A percentile compares a stretch with the other conserved stretches of the same genome.
These are phyloP conservation scores for Saccharomyces hybrid DNA, from an alignment of 1,139 yeast species.

Conservation along the genomic window DNA sequence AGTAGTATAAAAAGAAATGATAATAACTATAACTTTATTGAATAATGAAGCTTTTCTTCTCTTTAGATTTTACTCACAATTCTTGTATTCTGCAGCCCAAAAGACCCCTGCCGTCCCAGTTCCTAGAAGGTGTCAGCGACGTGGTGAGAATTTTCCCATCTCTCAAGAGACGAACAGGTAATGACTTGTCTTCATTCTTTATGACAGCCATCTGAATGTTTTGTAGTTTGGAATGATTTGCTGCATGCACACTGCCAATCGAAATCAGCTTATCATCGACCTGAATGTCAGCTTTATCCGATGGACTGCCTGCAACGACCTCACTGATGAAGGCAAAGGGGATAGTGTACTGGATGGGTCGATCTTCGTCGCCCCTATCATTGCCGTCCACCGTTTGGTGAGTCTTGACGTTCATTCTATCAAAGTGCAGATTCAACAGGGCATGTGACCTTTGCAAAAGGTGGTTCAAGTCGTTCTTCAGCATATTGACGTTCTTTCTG, in stretches of 20 bases:
- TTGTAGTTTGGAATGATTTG: conserved; percentile 42
- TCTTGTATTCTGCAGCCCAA: conserved; percentile 47
- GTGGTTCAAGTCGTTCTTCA: conserved; percentile 57
- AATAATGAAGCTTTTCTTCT: not conserved
- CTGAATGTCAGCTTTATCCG: conserved; percentile 35
- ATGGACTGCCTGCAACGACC: conserved; percentile 44
- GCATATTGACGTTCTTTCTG: conserved; percentile 55
- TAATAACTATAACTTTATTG: not conserved
- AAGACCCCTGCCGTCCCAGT: conserved; percentile 67
- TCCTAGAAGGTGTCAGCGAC: conserved; percentile 42
- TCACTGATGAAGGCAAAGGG: conserved; percentile 58
- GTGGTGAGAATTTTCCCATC: conserved; percentile 11
- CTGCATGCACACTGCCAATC: conserved; percentile 48
- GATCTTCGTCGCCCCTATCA: not conserved
- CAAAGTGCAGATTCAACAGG: conserved; percentile 40
- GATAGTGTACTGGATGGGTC: conserved; percentile 15
- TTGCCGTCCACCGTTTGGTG: not conserved
- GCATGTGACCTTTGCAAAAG: conserved; percentile 44
- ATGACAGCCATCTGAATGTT: conserved; percentile 16
- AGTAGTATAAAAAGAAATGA: not conserved
- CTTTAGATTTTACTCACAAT: not conserved
- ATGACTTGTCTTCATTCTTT: conserved; percentile 13
- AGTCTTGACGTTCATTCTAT: conserved; percentile 1
- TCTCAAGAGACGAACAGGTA: conserved; percentile 18
- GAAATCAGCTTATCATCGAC: conserved; percentile 42